These are phyloP conservation scores for Cotoneaster glaucophyllus DNA, from an alignment of 306 rosid species.

Conservation along the genomic window DNA sequence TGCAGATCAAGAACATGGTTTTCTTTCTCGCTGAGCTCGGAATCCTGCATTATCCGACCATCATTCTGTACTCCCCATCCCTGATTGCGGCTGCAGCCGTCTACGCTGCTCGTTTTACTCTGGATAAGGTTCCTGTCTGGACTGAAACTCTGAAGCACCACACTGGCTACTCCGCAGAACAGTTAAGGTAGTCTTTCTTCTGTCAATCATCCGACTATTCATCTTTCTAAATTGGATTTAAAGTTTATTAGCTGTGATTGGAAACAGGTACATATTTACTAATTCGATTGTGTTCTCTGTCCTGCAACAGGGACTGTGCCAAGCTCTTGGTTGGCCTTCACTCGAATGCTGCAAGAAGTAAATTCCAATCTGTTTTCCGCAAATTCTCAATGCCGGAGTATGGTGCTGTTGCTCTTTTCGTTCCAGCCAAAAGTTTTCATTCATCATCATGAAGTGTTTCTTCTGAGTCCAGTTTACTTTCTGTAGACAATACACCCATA, in stretches of 20 bases:
- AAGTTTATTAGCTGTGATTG: neutral
- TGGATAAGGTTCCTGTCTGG: slow-evolving; percentile 53
- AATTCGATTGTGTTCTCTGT: neutral
- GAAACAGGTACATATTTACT: neutral
- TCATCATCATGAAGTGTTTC: neutral
- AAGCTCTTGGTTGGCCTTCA: slow-evolving; percentile 44
- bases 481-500: neutral
- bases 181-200: slow-evolving; percentile 32
- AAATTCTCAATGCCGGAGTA: slow-evolving; percentile 43
- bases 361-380: slow-evolving; percentile 44
- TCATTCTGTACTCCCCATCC: slow-evolving; percentile 41
- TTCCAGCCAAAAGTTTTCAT: slow-evolving; percentile 7
- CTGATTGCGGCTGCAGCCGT: slow-evolving; percentile 75
- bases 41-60: slow-evolving; percentile 41
- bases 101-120: slow-evolving; percentile 56
- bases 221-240: too few species aligned
- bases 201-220: too few species aligned
- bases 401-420: slow-evolving; percentile 37
- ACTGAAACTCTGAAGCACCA: slow-evolving; percentile 57
- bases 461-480: neutral
- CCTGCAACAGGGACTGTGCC: slow-evolving; percentile 51
- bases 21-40: slow-evolving; percentile 66
- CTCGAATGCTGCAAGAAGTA: slow-evolving; percentile 34
- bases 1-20: slow-evolving; percentile 59
- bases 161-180: slow-evolving; percentile 59